Evolutionary conservation across 352 stramenopile genomes (phyloP).

Genomic region (Pythium aristosporum): DNA sequence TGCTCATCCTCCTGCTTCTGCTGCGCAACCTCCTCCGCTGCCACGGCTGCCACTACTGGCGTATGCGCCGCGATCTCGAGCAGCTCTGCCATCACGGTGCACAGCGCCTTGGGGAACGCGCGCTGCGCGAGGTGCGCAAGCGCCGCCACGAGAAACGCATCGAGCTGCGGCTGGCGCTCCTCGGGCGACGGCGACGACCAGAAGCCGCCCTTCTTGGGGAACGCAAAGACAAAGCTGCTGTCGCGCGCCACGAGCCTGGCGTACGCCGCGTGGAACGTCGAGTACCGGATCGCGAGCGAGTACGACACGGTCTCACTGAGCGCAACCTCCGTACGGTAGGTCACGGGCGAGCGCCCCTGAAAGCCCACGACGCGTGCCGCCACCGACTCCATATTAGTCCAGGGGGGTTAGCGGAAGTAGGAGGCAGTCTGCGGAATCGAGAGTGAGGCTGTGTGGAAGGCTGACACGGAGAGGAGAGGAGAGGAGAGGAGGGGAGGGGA

Average conservation of each 20-base stretch:
- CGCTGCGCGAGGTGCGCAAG: slow-evolving; percentile 54
- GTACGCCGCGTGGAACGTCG: slow-evolving; percentile 63
- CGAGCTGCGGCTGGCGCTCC: slow-evolving; percentile 55
- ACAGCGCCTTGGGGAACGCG: slow-evolving; percentile 38
- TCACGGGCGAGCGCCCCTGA: slow-evolving; percentile 39
- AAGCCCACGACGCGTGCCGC: slow-evolving; percentile 50
- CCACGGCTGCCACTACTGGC: slow-evolving; percentile 3
- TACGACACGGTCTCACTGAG: slow-evolving; percentile 29
- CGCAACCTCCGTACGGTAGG: slow-evolving; percentile 59
- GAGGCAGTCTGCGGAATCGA: background rate
- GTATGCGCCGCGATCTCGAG: slow-evolving; percentile 47
- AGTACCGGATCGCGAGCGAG: slow-evolving; percentile 61
- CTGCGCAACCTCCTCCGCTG: background rate
- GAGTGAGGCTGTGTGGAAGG: slow-evolving; percentile 4
- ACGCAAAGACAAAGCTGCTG: slow-evolving; percentile 52
- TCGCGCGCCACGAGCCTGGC: slow-evolving; percentile 43
- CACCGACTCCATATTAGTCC: slow-evolving; percentile 22
- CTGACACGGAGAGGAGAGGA: background rate
- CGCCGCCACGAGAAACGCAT: slow-evolving; percentile 59
- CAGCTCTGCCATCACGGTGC: slow-evolving; percentile 49
- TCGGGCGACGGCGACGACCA: slow-evolving; percentile 60
- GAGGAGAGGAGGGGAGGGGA: background rate
- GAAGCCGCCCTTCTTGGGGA: slow-evolving; percentile 59
- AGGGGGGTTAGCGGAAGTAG: background rate
- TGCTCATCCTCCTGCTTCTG: slow-evolving; percentile 24